These are phyloP conservation scores for Hanseniaspora pseudoguilliermondii DNA, from an alignment of 805 yeast genomes.

Conservation along the genomic window DNA sequence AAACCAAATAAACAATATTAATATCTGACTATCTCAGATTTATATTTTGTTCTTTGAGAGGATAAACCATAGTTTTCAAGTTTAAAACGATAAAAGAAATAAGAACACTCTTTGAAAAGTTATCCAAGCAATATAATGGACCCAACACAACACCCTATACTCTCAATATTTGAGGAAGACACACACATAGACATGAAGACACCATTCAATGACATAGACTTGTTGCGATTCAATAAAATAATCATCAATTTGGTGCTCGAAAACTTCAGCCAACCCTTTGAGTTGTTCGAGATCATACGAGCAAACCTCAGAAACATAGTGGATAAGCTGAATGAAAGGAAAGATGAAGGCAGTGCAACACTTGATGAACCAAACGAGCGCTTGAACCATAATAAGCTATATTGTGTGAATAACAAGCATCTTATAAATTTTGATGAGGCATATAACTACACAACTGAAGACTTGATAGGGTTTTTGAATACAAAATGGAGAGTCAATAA, in stretches of 20 bases:
- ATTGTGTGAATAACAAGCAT: conserved; percentile 6
- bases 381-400: not conserved
- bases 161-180: conserved; percentile 13
- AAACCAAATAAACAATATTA: too few relatives aligned
- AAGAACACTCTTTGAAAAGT: not conserved
- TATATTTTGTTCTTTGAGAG: too few relatives aligned
- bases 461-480: conserved; percentile 6
- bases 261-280: not conserved
- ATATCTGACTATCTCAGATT: too few relatives aligned
- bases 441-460: not conserved
- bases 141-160: conserved; percentile 7
- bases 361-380: not conserved
- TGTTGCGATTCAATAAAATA: conserved; percentile 7
- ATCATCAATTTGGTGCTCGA: not conserved
- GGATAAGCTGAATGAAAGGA: conserved; percentile 1
- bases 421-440: not conserved
- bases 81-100: not conserved
- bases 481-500: not conserved
- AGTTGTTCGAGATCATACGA: not conserved
- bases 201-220: conserved; percentile 9
- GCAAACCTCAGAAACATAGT: not conserved
- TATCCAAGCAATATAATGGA: not conserved
- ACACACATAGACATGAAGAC: not conserved
- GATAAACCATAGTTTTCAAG: not conserved
- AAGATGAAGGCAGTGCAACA: too few relatives aligned